These are phyloP conservation scores for Flaveria linearis DNA, from an alignment of 129 eudicot species.

Conservation along the genomic window DNA sequence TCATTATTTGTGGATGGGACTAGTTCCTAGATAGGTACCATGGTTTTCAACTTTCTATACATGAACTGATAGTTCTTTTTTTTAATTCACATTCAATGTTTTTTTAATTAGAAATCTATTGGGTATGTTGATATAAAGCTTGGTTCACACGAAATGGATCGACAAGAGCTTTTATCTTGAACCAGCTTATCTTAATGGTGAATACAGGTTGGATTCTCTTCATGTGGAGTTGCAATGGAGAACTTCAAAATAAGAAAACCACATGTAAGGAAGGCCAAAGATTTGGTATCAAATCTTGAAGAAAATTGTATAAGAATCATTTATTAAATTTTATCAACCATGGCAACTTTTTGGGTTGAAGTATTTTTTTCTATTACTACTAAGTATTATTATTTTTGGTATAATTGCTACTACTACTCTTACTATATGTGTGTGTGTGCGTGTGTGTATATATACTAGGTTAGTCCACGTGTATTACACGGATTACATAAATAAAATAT, in stretches of 20 bases:
- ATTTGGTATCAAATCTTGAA: too few relatives aligned
- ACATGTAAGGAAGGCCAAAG: not conserved
- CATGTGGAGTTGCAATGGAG: not conserved
- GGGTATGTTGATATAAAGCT: slow-evolving; percentile 55
- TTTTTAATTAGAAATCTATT: slow-evolving; percentile 49
- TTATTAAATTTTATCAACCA: too few relatives aligned
- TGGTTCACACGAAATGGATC: slow-evolving; percentile 50
- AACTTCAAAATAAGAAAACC: not conserved
- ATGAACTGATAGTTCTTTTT: not conserved
- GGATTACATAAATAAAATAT: too few relatives aligned
- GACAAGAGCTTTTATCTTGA: slow-evolving; percentile 31
- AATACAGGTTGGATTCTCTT: not conserved
- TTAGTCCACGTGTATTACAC: too few relatives aligned
- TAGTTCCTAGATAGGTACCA: slow-evolving; percentile 42
- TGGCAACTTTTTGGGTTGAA: too few relatives aligned
- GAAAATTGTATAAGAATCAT: too few relatives aligned
- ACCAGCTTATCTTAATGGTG: not conserved
- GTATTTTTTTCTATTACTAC: too few relatives aligned
- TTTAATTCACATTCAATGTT: not conserved
- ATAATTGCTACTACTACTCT: too few relatives aligned
- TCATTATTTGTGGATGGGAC: slow-evolving; percentile 42
- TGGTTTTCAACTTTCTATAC: not conserved
- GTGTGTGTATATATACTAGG: too few relatives aligned
- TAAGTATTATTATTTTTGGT: too few relatives aligned
- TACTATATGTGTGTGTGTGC: too few relatives aligned